Evolutionary conservation across 2,329 filamentous ascomycete species (phyloP), one percentile per base, ranked within the genome.

Genomic region (Colletotrichum limetticola): DNA sequence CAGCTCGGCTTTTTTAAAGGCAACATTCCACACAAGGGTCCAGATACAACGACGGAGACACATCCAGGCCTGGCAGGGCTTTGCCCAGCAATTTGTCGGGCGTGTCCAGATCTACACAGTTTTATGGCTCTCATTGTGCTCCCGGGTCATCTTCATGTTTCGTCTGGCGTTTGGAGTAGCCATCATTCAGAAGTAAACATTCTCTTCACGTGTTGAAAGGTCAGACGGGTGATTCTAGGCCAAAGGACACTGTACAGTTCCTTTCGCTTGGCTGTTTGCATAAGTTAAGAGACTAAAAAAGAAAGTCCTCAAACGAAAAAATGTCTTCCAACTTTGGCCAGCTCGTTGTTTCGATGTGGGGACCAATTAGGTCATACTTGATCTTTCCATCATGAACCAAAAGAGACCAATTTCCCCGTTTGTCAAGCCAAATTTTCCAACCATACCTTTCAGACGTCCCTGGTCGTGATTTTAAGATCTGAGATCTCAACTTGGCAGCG

Each of bases 161-260:
- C 35, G 66, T 61, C 56, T 46, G 71, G 71, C 66, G 71, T 73
- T 71, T 35, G 71, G 71, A 66, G 71, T 70, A 71, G 66, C 63
- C 61, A 35, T 57, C 35, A n/a, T 65, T 56, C 32, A 71, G 30
- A 63, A 28, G 57, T 52, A 72, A 42, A 71, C 60, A 66, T 52
- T 57, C 37, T 35, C 30, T 70, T 24, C 28, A n/a, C 26, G 24
- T 26, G 42, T 52, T 22, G 26, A n/a, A 19, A 49, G 55, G 46
- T 46, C 6, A 11, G 35, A 26, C 1, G n/a, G 9, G 24, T 49
- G 64, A 30, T n/a, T 26, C 32, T 28, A 24, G 61, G 14, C 30
- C 46, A 22, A 26, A 12, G 9, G 28, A 6, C 35, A 19, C 6
- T 22, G n/a, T 22, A 24, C 24, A 28, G 4, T 6, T 14, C 22